Conservation (phyloP, 2,329 filamentous ascomycete genomes). For the Mollisiaceae sp. region DNA sequence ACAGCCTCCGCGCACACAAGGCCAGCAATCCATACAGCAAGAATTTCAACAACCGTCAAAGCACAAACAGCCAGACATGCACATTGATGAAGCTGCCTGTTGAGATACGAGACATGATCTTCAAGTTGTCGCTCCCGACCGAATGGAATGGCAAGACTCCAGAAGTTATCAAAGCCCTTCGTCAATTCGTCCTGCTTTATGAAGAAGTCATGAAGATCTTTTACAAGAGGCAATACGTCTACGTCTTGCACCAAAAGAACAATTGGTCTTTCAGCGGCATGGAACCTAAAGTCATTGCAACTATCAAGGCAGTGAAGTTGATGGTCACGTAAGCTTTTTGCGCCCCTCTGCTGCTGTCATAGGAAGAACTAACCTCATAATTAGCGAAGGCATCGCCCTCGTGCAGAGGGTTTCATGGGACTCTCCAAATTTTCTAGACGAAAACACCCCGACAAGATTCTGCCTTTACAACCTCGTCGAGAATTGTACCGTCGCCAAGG, state of each 20-base stretch:
- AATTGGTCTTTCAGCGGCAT: constrained; percentile 15
- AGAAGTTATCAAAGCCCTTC: constrained; percentile 12
- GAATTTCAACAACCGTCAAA: not conserved
- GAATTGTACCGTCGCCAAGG: not conserved
- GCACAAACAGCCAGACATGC: not conserved
- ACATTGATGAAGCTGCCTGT: constrained; percentile 3
- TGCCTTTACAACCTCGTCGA: constrained; percentile 3
- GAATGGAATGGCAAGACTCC: constrained; percentile 14
- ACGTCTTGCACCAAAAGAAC: constrained; percentile 6
- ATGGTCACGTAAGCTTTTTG: constrained; percentile 11
- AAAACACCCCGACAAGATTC: not conserved
- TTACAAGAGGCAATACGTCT: constrained; percentile 10
- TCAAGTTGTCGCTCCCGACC: not conserved
- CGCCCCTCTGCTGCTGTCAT: not conserved
- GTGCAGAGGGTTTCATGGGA: constrained; percentile 7
- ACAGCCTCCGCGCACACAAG: not conserved
- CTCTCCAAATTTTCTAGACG: not conserved
- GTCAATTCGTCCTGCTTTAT: not conserved
- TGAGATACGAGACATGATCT: constrained; percentile 11
- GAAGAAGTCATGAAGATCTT: constrained; percentile 5
- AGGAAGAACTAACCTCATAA: not conserved
- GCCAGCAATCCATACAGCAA: not conserved
- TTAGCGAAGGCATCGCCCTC: constrained; percentile 11
- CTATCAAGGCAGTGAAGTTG: constrained; percentile 11
- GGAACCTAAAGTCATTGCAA: not conserved